Base-by-base conservation (phyloP, 192 early-diverging fungal species). In the Rhizophagus sp. region DNA sequence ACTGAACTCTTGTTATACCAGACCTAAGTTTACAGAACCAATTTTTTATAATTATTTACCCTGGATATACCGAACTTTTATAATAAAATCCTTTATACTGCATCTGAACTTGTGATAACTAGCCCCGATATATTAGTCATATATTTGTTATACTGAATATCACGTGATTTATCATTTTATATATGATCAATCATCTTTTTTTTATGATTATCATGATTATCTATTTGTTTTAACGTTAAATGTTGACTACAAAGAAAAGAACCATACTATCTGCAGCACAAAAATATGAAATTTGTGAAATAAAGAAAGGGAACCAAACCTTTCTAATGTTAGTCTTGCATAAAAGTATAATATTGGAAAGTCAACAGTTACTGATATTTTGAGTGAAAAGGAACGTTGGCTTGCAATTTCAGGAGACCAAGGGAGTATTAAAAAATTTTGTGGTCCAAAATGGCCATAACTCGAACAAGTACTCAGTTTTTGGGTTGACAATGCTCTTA, bases 401-500 rank as follows among this genome's bases (percentile, higher is more conserved):
- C 72, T 73, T 49, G 41, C 49, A 27, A 52, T 57, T 73, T 52
- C 41, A 30, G 24, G 11, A 25, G 44, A 27, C 10, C 13, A 73
- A 57, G 27, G 15, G 0, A 15, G n/a, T 22, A 52, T 24, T 36
- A 73, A 73, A 47, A 47, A 57, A 27, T 52, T 73, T 73, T 5
- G 50, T 2, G n/a, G 24, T n/a, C 49, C 72, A 34, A 73, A 73
- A 25, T 50, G 44, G 0, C n/a, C 72, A 57, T 3, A 47, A 25
- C 41, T 73, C 9, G 17, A 73, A 49, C 49, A 17, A 49, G 50
- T 49, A 34, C n/a, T 73, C 57, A 17, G 47, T 73, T 1, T 73
- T 52, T 73, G 47, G 44, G 50, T 73, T 73, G 17, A 73, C 24
- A 73, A 73, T 73, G 50, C 41, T 49, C 41, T 73, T 15, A 50